phyloP scores from a whole-genome alignment of 2,329 filamentous ascomycete species.

The Colletotrichum euphorbiae region DNA sequence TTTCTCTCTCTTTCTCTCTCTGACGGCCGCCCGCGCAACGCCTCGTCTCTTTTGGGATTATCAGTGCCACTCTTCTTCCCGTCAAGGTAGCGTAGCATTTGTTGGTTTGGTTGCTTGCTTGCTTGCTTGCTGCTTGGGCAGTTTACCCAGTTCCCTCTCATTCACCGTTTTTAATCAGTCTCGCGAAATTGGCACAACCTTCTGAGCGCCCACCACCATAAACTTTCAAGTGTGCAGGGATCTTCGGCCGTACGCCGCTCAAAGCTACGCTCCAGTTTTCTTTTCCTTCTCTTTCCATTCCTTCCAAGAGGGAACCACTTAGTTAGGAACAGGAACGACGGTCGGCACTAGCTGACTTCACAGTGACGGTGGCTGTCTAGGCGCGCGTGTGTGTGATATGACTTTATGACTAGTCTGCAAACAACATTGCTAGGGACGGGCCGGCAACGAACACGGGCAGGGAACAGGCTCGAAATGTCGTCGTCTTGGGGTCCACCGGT shows the following conservation, averaged over 20 bases:
- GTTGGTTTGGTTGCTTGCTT: neutral
- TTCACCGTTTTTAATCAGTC: constrained; percentile 17
- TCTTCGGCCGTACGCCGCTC: constrained; percentile 21
- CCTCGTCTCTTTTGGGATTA: neutral
- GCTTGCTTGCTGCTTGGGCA: neutral
- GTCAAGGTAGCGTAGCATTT: constrained; percentile 19
- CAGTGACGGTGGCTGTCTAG: neutral
- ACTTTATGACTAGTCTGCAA: constrained; percentile 4
- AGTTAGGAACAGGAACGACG: neutral
- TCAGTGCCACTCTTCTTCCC: neutral
- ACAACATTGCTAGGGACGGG: constrained; percentile 39
- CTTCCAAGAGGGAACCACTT: neutral
- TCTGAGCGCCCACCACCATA: neutral
- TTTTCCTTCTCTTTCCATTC: neutral
- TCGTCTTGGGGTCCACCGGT: neutral
- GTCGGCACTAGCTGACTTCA: constrained; percentile 8
- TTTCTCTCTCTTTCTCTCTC: neutral
- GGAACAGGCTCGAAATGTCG: constrained; percentile 29
- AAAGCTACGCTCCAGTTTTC: constrained; percentile 4
- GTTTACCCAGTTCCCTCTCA: neutral
- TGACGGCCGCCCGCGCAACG: neutral
- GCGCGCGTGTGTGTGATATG: neutral
- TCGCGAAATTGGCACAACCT: constrained; percentile 30
- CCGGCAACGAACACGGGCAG: constrained; percentile 38
- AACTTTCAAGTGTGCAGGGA: constrained; percentile 6